phyloP scores from a whole-genome alignment of 2,329 filamentous ascomycete genomes.

The Trichothecium roseum region DNA sequence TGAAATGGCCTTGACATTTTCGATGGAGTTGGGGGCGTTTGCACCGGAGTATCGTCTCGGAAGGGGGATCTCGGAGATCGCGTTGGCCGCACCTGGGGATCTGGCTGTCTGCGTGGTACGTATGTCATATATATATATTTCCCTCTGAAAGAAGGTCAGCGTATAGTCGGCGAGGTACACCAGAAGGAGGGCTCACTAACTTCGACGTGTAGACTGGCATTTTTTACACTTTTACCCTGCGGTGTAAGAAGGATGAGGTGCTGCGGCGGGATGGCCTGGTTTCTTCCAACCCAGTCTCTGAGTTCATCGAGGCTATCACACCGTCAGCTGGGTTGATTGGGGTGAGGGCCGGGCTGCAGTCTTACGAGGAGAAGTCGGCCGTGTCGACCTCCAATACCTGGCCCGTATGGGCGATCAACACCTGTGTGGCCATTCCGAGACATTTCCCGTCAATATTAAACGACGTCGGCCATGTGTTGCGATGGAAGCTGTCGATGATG shows the following conservation, averaged over 20 bases:
- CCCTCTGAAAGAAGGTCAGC: conserved; percentile 44
- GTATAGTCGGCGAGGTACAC: neutral
- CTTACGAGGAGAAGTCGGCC: conserved; percentile 63
- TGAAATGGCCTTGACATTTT: conserved; percentile 66
- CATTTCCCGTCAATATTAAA: conserved; percentile 30
- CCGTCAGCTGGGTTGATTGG: conserved; percentile 9
- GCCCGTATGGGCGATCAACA: conserved; percentile 89
- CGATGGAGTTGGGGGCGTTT: conserved; percentile 70
- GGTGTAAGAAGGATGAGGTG: conserved; percentile 82
- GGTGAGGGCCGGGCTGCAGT: neutral
- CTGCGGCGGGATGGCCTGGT: conserved; percentile 62
- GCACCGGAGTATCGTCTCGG: conserved; percentile 48
- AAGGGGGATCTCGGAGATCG: conserved; percentile 37
- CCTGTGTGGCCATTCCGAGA: conserved; percentile 73
- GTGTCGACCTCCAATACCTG: conserved; percentile 73
- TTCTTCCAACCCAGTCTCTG: conserved; percentile 67
- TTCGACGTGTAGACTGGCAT: conserved; percentile 71
- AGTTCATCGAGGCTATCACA: conserved; percentile 66
- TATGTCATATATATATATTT: conserved; percentile 89
- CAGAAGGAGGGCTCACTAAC: conserved; percentile 26
- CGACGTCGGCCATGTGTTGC: conserved; percentile 6
- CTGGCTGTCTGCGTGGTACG: conserved; percentile 46
- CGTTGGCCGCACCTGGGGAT: conserved; percentile 28
- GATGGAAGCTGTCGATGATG: conserved; percentile 5
- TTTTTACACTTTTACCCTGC: conserved; percentile 74